These are phyloP conservation scores for Talaromyces ruber DNA, from an alignment of 495 filamentous ascomycete genomes.

Conservation along the genomic window DNA sequence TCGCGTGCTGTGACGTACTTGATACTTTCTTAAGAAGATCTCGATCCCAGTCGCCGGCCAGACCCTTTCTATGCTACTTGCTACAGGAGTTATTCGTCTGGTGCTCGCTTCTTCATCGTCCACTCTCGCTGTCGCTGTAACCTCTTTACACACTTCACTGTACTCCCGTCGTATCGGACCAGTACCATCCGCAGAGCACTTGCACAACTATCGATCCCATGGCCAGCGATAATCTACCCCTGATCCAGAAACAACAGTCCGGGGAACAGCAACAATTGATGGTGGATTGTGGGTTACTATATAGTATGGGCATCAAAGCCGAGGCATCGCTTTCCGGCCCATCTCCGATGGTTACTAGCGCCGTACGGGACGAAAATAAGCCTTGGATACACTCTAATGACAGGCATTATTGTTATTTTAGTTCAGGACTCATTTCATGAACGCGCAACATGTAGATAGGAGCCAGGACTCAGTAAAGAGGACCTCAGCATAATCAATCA, in stretches of 20 bases:
- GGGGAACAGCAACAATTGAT: background rate
- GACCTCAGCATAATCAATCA: background rate
- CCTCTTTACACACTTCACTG: background rate
- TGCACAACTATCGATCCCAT: background rate
- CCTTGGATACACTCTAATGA: background rate
- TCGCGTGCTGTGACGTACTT: conserved; percentile 3
- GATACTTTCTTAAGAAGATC: background rate
- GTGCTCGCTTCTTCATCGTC: no score
- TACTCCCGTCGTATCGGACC: background rate
- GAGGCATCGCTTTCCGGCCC: background rate
- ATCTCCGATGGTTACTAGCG: background rate
- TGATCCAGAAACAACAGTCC: background rate
- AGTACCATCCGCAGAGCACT: background rate
- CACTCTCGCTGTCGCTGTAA: background rate
- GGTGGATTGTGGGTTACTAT: no score
- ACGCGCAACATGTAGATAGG: background rate
- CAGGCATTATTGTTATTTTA: background rate
- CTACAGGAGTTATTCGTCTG: background rate
- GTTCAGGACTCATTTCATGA: background rate
- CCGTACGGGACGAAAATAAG: background rate
- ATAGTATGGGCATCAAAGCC: background rate
- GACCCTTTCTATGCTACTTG: background rate
- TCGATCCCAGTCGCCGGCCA: background rate
- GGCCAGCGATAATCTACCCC: background rate
- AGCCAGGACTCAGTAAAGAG: background rate